Percentiles rank a stretch among this genome's conserved stretches.
These are phyloP conservation scores for Sophora flavescens DNA, from an alignment of 306 rosid species.

Conservation along the genomic window DNA sequence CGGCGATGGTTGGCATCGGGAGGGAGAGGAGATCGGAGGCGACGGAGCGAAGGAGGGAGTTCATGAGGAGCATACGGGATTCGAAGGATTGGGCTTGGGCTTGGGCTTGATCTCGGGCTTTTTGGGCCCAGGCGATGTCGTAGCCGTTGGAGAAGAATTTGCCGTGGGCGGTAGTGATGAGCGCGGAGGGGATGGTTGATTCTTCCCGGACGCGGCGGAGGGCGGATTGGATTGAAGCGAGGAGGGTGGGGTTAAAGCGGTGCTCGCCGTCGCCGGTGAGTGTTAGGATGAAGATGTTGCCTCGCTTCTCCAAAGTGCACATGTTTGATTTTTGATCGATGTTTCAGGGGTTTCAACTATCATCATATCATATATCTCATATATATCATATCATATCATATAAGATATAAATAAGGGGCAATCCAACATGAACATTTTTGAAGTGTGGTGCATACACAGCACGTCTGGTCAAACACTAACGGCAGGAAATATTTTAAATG, in stretches of 20 bases:
- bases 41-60: conserved; percentile 55
- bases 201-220: conserved; percentile 64
- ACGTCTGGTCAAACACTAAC: too few species aligned
- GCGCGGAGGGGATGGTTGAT: conserved; percentile 56
- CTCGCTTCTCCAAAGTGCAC: conserved; percentile 78
- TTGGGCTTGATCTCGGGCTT: neutral
- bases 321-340: conserved; percentile 36
- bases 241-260: conserved; percentile 75
- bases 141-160: conserved; percentile 92
- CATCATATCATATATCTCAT: too few species aligned
- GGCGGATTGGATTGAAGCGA: conserved; percentile 61
- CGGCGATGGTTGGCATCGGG: conserved; percentile 83
- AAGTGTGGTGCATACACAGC: too few species aligned
- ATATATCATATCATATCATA: too few species aligned
- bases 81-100: conserved; percentile 12
- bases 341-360: too few species aligned
- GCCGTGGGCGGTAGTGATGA: conserved; percentile 88
- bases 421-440: too few species aligned
- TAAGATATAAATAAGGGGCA: too few species aligned
- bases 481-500: too few species aligned
- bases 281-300: conserved; percentile 70
- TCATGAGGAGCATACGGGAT: conserved; percentile 43
- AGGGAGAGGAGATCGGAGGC: conserved; percentile 66
- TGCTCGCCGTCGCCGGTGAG: conserved; percentile 74
- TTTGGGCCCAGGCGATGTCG: conserved; percentile 68